Conservation (phyloP, 345 rosid species). For the Citrus australasica region DNA sequence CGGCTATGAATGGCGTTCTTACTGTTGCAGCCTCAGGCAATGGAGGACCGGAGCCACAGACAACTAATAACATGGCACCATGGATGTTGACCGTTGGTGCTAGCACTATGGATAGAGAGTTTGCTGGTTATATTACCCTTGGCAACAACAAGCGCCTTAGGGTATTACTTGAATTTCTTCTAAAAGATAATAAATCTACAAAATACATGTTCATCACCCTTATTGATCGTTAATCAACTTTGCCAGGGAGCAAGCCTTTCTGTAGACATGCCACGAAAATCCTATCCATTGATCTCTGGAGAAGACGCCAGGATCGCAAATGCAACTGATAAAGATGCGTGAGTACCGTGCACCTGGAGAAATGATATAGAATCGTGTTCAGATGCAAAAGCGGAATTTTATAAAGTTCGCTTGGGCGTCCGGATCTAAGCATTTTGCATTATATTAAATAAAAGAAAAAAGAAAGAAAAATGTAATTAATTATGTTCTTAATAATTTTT, state of each 20-base stretch:
- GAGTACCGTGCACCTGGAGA: conserved; percentile 16
- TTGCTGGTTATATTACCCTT: conserved; percentile 14
- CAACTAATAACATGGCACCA: conserved; percentile 36
- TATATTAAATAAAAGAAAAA: too few species aligned
- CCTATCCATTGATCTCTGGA: conserved; percentile 52
- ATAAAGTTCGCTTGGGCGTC: too few species aligned
- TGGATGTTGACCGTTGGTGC: conserved; percentile 50
- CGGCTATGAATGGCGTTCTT: conserved; percentile 26
- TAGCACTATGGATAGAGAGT: conserved; percentile 32
- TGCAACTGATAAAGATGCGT: conserved; percentile 41
- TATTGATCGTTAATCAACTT: not conserved
- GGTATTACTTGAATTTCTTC: conserved; percentile 5
- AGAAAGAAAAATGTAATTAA: too few species aligned
- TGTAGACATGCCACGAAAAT: conserved; percentile 25
- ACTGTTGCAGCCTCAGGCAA: conserved; percentile 45
- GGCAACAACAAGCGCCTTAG: conserved; percentile 14
- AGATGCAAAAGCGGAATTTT: too few species aligned
- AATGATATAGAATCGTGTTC: not conserved
- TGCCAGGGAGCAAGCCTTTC: conserved; percentile 71
- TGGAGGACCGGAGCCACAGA: conserved; percentile 17
- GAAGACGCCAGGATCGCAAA: conserved; percentile 35
- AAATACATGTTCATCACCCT: too few species aligned
- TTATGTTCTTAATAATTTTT: too few species aligned
- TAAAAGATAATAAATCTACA: too few species aligned
- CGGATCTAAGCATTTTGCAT: too few species aligned